Evolutionary conservation across 2,329 filamentous ascomycete species (phyloP), one percentile per base, ranked within the genome.

Genomic region (Trichoderma guizhouense): DNA sequence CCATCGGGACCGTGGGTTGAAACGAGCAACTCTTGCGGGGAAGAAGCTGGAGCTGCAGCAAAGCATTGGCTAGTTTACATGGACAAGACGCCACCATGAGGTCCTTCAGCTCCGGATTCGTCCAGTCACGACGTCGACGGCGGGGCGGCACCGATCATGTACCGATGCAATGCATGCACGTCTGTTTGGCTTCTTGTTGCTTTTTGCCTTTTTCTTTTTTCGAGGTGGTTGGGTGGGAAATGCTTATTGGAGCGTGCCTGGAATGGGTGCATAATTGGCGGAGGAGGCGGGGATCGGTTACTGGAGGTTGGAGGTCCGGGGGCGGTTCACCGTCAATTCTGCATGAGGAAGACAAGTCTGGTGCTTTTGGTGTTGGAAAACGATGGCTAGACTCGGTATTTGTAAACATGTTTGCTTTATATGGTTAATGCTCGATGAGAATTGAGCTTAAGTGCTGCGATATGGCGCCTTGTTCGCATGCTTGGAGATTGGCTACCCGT

Each of bases 1-100:
- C 64, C 71, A 75, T 75, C 73, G 72, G 72, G 60, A 74, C 74
- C 60, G 74, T 72, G 63, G 60, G 36, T 55, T 63, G 57, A 51
- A 60, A 69, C 34, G 34, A 65, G 47, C 32, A 51, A 36, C 21
- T 53, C 55, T 71, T 74, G 73, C 72, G 72, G 73, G 73, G 72
- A 72, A 71, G 47, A 53, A 53, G 47, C 47, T 53, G 8, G 2
- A 51, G 43, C 43, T n/a, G n/a, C 43, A 47, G 18, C 18, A 47
- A 18, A 11, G 39, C 43, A 47, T 51, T 51, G 43, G 43, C 43
- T 51, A 73, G 28, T 57, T 12, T 60, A 60, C 26, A 51, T 62
- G 64, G 70, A 72, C 62, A 32, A 43, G 71, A 72, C 71, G 71
- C 71, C 71, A 72, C 71, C 57, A 5, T 7, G 26, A 62, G 57